A percentile compares a stretch with the other conserved stretches of the same genome.
These are phyloP conservation scores for Aspergillus sp. DNA, from an alignment of 2,329 filamentous ascomycete genomes.

Conservation along the genomic window DNA sequence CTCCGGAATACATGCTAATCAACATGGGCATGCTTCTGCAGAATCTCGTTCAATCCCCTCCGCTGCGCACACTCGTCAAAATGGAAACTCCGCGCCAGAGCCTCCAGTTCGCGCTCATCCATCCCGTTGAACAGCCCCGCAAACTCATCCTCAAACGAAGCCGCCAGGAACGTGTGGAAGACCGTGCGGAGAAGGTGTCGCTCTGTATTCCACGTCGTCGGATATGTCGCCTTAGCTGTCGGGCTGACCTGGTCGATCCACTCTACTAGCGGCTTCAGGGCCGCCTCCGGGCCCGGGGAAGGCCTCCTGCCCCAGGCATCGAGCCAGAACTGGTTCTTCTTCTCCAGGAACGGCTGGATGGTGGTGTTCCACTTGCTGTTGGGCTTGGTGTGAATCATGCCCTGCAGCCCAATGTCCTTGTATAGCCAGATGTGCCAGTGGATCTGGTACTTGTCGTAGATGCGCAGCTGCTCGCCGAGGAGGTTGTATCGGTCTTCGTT, in stretches of 20 bases:
- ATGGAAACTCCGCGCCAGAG: slow-evolving; percentile 44
- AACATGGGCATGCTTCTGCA: slow-evolving; percentile 36
- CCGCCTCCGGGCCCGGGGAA: slow-evolving; percentile 36
- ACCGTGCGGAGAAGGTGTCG: slow-evolving; percentile 39
- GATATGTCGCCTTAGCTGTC: slow-evolving; percentile 35
- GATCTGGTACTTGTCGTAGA: slow-evolving; percentile 45
- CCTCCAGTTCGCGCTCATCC: slow-evolving; percentile 45
- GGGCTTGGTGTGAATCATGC: slow-evolving; percentile 44
- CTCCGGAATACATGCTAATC: too few relatives aligned
- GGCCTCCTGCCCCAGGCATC: slow-evolving; percentile 46
- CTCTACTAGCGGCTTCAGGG: slow-evolving; percentile 35
- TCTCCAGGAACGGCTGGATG: slow-evolving; percentile 45
- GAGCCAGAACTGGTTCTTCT: slow-evolving; percentile 45
- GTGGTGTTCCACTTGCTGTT: slow-evolving; percentile 43
- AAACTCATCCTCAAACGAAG: slow-evolving; percentile 46
- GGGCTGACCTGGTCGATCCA: slow-evolving; percentile 38
- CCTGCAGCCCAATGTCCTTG: slow-evolving; percentile 50
- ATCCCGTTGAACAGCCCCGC: slow-evolving; percentile 47
- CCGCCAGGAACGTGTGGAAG: slow-evolving; percentile 42
- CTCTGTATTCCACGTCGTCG: slow-evolving; percentile 43
- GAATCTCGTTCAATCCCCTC: slow-evolving; percentile 43
- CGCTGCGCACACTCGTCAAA: slow-evolving; percentile 47
- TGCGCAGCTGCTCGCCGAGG: slow-evolving; percentile 39
- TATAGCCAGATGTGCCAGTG: slow-evolving; percentile 54
- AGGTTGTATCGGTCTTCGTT: slow-evolving; percentile 40